These are phyloP conservation scores for Codiaeum variegatum DNA, from an alignment of 441 rosid species.

Conservation along the genomic window DNA sequence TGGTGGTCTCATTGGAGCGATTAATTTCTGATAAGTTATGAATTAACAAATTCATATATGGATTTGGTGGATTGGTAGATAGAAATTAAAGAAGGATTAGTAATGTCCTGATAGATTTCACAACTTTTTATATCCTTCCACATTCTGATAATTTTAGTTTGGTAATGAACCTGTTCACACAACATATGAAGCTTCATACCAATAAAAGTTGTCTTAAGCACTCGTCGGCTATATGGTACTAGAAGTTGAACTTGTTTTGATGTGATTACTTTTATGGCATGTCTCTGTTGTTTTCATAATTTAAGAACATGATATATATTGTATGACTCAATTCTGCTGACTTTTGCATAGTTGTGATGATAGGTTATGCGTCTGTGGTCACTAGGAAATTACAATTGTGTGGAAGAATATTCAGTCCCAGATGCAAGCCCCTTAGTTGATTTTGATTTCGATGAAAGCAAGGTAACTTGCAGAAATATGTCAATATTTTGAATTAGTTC, in stretches of 20 bases:
- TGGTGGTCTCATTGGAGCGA: not conserved
- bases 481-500: not conserved
- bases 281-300: not conserved
- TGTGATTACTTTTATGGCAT: conserved; percentile 11
- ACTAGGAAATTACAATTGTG: conserved; percentile 49
- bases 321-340: conserved; percentile 11
- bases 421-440: conserved; percentile 53
- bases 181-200: not conserved
- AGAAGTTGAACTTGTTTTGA: not conserved
- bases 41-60: not conserved
- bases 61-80: too few relatives aligned
- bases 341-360: conserved; percentile 21
- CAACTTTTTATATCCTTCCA: too few relatives aligned
- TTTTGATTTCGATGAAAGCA: conserved; percentile 90
- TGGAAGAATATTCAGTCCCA: conserved; percentile 66
- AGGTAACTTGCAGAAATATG: conserved; percentile 45
- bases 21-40: not conserved
- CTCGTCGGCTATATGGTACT: not conserved
- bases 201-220: not conserved
- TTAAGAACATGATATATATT: not conserved
- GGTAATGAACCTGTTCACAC: not conserved
- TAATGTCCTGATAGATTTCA: too few relatives aligned
- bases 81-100: too few relatives aligned
- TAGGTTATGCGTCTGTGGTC: conserved; percentile 96
- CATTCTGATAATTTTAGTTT: not conserved